Conservation (phyloP, 805 yeast species). For the Nematodospora valgi region DNA sequence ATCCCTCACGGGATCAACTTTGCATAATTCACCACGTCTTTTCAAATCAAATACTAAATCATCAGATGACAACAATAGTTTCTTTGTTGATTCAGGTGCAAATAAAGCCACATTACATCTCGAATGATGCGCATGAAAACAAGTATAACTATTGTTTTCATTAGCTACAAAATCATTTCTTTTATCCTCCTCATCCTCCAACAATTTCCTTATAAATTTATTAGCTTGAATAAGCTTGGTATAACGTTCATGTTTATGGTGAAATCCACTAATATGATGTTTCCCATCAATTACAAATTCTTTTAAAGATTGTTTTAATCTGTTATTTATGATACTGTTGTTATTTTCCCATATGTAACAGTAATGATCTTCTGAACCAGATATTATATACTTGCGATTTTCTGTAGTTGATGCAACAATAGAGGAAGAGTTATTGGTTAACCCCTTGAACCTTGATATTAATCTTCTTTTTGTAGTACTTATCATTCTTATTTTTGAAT, state of each 20-base stretch:
- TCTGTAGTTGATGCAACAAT: slow-evolving; percentile 64
- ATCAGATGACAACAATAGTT: slow-evolving; percentile 64
- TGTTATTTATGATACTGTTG: slow-evolving; percentile 38
- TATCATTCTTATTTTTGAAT: slow-evolving; percentile 70
- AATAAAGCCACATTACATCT: slow-evolving; percentile 72
- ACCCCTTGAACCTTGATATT: slow-evolving; percentile 71
- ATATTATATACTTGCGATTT: slow-evolving; percentile 53
- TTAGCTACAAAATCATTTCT: slow-evolving; percentile 26
- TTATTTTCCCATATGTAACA: slow-evolving; percentile 73
- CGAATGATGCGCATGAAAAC: slow-evolving; percentile 75
- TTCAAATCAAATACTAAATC: slow-evolving; percentile 72
- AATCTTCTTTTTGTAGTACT: slow-evolving; percentile 52
- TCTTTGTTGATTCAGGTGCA: slow-evolving; percentile 70
- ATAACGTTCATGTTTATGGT: slow-evolving; percentile 24
- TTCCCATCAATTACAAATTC: slow-evolving; percentile 34
- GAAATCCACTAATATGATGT: slow-evolving; percentile 30
- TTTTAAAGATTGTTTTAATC: slow-evolving; percentile 29
- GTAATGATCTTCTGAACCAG: slow-evolving; percentile 88
- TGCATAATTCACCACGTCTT: slow-evolving; percentile 19
- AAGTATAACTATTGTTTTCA: slow-evolving; percentile 60
- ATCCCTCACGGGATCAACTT: slow-evolving; percentile 4
- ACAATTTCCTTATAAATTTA: slow-evolving; percentile 23
- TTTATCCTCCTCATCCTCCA: slow-evolving; percentile 17
- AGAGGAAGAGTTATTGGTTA: slow-evolving; percentile 66
- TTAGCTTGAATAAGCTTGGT: slow-evolving; percentile 26